phyloP scores from a whole-genome alignment of 352 stramenopile genomes.

The Globisporangium carolinianum region DNA sequence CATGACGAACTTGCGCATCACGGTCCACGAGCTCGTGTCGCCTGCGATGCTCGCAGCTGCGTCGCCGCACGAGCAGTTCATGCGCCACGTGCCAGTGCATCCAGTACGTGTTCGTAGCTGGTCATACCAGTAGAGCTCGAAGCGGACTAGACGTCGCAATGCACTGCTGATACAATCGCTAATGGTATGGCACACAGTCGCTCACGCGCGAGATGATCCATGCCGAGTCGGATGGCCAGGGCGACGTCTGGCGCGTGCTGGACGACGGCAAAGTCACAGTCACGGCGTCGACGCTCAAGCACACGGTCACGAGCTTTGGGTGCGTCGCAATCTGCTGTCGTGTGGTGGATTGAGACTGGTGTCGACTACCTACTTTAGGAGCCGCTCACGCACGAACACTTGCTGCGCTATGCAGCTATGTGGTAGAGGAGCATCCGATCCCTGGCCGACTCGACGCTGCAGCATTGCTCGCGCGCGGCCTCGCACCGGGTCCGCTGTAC shows the following conservation, averaged over 20 bases:
- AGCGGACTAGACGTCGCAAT: neutral
- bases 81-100: constrained; percentile 47
- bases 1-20: constrained; percentile 66
- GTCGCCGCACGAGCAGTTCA: constrained; percentile 54
- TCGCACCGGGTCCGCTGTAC: constrained; percentile 89
- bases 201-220: constrained; percentile 49
- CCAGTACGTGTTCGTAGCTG: constrained; percentile 22
- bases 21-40: constrained; percentile 68
- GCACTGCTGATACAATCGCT: neutral
- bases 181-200: constrained; percentile 1
- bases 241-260: constrained; percentile 60
- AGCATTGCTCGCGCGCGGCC: constrained; percentile 63
- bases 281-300: constrained; percentile 54
- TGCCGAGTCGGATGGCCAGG: constrained; percentile 46
- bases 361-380: neutral
- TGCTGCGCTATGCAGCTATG: constrained; percentile 31
- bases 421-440: constrained; percentile 66
- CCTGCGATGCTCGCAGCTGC: constrained; percentile 35
- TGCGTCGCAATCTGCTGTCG: neutral
- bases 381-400: neutral
- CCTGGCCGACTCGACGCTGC: constrained; percentile 84
- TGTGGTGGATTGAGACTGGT: neutral
- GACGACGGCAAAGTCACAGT: constrained; percentile 65
- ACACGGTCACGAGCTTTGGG: constrained; percentile 78
- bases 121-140: too few species aligned